phyloP scores from a whole-genome alignment of 257 asterid genomes.

The Solanum tarapatanum region DNA sequence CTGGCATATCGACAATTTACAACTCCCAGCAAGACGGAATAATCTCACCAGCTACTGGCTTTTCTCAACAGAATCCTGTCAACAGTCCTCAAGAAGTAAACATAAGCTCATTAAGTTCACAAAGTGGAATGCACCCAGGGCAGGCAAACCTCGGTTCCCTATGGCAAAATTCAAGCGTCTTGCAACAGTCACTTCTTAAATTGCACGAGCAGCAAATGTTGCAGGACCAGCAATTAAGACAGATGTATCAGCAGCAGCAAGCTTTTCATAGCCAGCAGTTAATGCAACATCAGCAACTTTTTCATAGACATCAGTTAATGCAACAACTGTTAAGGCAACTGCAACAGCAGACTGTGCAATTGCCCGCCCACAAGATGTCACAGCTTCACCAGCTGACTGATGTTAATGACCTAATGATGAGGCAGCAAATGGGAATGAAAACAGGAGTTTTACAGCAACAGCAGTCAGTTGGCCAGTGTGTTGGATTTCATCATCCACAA shows the following conservation, averaged over 20 bases:
- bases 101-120: background rate
- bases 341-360: slow-evolving; percentile 42
- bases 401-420: slow-evolving; percentile 54
- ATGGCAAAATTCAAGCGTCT: background rate
- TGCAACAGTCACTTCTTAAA: background rate
- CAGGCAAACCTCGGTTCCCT: background rate
- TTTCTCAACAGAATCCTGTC: background rate
- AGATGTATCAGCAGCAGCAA: slow-evolving; percentile 13
- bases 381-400: slow-evolving; percentile 66
- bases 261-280: slow-evolving; percentile 13
- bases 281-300: slow-evolving; percentile 33
- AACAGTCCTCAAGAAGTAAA: background rate
- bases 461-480: slow-evolving; percentile 51
- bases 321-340: slow-evolving; percentile 43
- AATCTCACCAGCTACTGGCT: background rate
- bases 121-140: background rate
- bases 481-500: slow-evolving; percentile 55
- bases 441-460: slow-evolving; percentile 58
- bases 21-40: background rate
- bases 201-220: background rate
- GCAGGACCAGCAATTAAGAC: slow-evolving; percentile 5
- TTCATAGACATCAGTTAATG: slow-evolving; percentile 52
- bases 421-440: slow-evolving; percentile 70
- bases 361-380: slow-evolving; percentile 49
- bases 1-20: background rate